Evolutionary conservation across 169 alveolate genomes (phyloP), one percentile per base, ranked within the genome.

Genomic region (Eimeria brunetti): DNA sequence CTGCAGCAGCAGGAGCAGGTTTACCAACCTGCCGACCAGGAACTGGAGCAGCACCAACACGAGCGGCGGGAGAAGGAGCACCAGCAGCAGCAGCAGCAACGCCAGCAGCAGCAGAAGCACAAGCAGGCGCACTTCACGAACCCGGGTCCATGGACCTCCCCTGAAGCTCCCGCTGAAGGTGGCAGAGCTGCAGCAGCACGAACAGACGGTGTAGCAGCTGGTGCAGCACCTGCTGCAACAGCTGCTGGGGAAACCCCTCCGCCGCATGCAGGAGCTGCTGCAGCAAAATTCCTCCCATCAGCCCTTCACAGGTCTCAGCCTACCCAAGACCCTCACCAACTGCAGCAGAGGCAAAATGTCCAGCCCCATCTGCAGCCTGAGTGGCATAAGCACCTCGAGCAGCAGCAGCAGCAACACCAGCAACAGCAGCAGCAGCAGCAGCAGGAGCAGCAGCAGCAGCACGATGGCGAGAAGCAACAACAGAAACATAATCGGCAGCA

Each of bases 81-180:
- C 33, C 67, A 46, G 75, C 8, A 27, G 49, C 49, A 9, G 89
- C 89, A 80, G 64, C 88, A 78, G 89, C 89, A 80, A 38, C 46
- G 18, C 11, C 75, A 16, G 41, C 91, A 3, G 38, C 91, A 11
- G 91, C 78, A 36, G 44, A 41, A 85, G 62, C 91, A 85, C 20
- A 36, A 22, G 33, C 75, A 85, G 73, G 64, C 89, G 2, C 89
- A 9, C 33, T 51, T 46, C 5, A 76, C 86, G 41, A 64, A 76
- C 86, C 44, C 60, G 24, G 3, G 44, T 11, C 71, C 14, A 8
- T 24, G 41, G 9, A 33, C 9, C 46, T 81, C 46, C 41, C 41
- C 89, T 24, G 18, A 53, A n/a, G 12, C 53, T 73, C 89, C 69
- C 46, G 71, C 20, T 51, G 33, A n/a, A 51, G 58, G 49, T n/a